Conservation (phyloP, 352 stramenopile genomes). For the Aphanomyces cochlioides region DNA sequence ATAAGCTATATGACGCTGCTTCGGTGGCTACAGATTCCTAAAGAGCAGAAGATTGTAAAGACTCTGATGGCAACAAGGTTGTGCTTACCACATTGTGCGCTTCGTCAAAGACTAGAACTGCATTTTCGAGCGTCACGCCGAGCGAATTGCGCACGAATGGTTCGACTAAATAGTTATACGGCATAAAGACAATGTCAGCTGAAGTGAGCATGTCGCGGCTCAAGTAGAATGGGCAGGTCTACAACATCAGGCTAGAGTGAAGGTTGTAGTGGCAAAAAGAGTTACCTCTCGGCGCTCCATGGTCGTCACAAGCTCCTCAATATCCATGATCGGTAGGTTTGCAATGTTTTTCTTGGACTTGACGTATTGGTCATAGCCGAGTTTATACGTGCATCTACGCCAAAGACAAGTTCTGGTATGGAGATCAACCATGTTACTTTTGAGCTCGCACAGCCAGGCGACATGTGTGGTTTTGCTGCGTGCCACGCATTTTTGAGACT, state of each 20-base stretch:
- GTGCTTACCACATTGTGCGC: conserved; percentile 97
- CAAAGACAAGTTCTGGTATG: background rate
- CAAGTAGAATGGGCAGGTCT: conserved; percentile 98
- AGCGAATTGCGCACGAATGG: conserved; percentile 84
- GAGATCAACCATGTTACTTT: conserved; percentile 52
- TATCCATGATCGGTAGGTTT: conserved; percentile 92
- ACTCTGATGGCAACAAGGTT: background rate
- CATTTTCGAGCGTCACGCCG: conserved; percentile 94
- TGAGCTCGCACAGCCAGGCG: conserved; percentile 80
- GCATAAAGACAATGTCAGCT: conserved; percentile 97
- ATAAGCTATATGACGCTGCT: conserved; percentile 95
- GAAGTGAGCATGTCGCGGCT: conserved; percentile 86
- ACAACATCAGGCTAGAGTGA: conserved; percentile 23
- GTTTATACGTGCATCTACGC: conserved; percentile 67
- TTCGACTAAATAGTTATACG: conserved; percentile 99
- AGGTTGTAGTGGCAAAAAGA: conserved; percentile 1
- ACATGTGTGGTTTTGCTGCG: conserved; percentile 84
- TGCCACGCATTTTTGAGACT: conserved; percentile 79
- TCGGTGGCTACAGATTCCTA: conserved; percentile 90
- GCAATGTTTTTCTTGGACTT: conserved; percentile 36
- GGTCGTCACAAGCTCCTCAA: conserved; percentile 95
- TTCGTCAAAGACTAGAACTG: conserved; percentile 99
- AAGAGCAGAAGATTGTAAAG: background rate
- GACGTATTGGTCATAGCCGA: conserved; percentile 66
- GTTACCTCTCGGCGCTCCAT: conserved; percentile 55